Base-by-base conservation (phyloP, 768 basidiomycete species). In the Xerocomus potaroensis region DNA sequence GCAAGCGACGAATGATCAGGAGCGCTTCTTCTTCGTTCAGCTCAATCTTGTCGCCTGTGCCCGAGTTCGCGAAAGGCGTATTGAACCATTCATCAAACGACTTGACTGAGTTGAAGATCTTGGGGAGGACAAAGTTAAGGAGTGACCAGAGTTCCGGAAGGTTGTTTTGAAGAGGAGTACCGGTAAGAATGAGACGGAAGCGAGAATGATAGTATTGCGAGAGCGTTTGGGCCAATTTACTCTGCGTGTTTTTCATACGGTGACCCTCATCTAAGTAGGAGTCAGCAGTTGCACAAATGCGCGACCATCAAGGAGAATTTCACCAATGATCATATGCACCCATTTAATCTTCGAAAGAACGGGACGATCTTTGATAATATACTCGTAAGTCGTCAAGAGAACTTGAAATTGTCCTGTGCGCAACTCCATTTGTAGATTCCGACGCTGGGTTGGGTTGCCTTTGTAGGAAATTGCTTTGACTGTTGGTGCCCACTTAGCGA, bases 31-130 rank as follows among this genome's bases (percentile, higher is more conserved):
- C 96, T 87, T 99, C 96, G 70, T 95, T 96, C 72, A 98, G 68
- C 74, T 96, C 93, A 63, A 98, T 95, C 79, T 95, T 96, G 71
- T 99, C 96, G 8, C 88, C 87, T 0, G 90, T 89, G 24, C 95
- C 95, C n/a, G 93, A 91, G 68, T 91, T 97, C 49, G 96, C 95
- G 56, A 99, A 99, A 0, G 96, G 96, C 2, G 95, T 96, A 72
- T 97, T 98, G 78, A 98, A 99, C 96, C 96, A 99, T 62, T 98
- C 96, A 59, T 98, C 96, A 65, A 99, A 98, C 18, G 93, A 95
- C 66, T 97, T 95, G 50, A 96, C 93, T 1, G 95, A 98, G 72
- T 97, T 98, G 78, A 99, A 98, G 63, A 98, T 83, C 69, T 90
- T 92, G 12, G 91, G 91, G 5, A 92, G 76, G 27, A 87, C 92